Base-by-base conservation (phyloP, 371 early-diverging fungal species). In the Cokeromyces recurvatus region DNA sequence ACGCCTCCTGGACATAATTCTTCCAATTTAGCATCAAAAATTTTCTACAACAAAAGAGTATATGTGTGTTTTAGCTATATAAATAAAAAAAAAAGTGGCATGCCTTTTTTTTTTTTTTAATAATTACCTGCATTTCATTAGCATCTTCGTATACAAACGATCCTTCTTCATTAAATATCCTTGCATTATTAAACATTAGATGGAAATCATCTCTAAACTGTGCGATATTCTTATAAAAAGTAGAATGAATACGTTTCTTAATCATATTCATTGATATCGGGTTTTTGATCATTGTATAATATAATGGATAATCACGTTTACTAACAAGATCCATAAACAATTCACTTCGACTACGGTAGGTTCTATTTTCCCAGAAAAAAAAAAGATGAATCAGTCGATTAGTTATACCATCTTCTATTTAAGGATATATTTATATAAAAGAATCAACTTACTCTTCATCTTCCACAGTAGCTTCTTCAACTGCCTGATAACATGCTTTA, bases 221-320 rank as follows among this genome's bases (percentile, higher is more conserved):
- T 2, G 53, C 55, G 3, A 80, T 53, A 3, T 64, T 51, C 48
- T 70, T 70, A 61, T 84, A 87, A 54, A 66, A 64, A 4, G 63
- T 50, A 1, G 73, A 71, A 16, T 77, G 66, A 27, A 87, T 79
- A 27, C 79, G 66, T 48, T 72, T 75, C 53, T 81, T 78, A 60
- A 89, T 84, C 48, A 80, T 71, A 22, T 77, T 74, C 79, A 90
- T 75, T 10, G 89, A 79, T 34, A 95, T 92, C 5, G 94, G 95
- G n/a, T 75, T 73, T 36, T 75, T 68, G 59, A 95, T 95, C 59
- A 89, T 70, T 43, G 77, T 64, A 63, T 94, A 94, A 60, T 94
- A 94, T 39, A 86, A 75, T 0, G 95, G 92, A 52, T 91, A 92
- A 32, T 82, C 78, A 40, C 74, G 68, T 52, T 78, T 81, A 62